Evolutionary conservation across 1,284 basidiomycete species (phyloP).

Genomic region (Apiotrichum sp.): DNA sequence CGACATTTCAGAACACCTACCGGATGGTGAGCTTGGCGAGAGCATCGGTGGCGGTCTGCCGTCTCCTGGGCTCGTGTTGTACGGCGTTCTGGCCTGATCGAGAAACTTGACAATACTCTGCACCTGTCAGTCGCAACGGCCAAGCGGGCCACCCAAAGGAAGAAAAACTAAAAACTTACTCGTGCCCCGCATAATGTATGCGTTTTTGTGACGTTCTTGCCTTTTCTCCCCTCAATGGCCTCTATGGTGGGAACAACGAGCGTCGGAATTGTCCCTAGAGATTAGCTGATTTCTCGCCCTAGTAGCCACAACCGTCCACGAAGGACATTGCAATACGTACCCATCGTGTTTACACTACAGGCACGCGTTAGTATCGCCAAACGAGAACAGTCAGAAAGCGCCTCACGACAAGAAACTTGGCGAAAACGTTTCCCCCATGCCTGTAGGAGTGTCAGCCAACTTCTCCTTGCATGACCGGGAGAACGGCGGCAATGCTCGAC

Average conservation of each 20-base stretch:
- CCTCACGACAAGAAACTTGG: constrained; percentile 46
- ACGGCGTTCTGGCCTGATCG: constrained; percentile 67
- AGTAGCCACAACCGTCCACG: no score
- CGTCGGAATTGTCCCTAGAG: constrained; percentile 54
- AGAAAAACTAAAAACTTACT: not conserved
- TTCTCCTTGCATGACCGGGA: no score
- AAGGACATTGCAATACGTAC: not conserved
- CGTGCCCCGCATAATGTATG: constrained; percentile 50
- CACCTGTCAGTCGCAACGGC: no score
- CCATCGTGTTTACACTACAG: not conserved
- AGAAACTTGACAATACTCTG: constrained; percentile 73
- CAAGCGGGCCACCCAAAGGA: no score
- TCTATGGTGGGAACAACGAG: constrained; percentile 65
- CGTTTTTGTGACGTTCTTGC: not conserved
- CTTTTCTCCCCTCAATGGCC: constrained; percentile 22
- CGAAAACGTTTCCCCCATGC: constrained; percentile 49
- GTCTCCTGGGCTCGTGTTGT: constrained; percentile 40
- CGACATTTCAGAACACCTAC: constrained; percentile 34
- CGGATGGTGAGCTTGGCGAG: constrained; percentile 72
- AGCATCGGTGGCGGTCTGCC: constrained; percentile 66
- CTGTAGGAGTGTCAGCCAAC: constrained; percentile 17
- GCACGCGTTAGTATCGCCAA: not conserved
- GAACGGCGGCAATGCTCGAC: no score
- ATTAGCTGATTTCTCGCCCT: no score
- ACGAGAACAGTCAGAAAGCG: not conserved